These are phyloP conservation scores for Tarenaya hassleriana DNA, from an alignment of 345 rosid genomes.

Conservation along the genomic window DNA sequence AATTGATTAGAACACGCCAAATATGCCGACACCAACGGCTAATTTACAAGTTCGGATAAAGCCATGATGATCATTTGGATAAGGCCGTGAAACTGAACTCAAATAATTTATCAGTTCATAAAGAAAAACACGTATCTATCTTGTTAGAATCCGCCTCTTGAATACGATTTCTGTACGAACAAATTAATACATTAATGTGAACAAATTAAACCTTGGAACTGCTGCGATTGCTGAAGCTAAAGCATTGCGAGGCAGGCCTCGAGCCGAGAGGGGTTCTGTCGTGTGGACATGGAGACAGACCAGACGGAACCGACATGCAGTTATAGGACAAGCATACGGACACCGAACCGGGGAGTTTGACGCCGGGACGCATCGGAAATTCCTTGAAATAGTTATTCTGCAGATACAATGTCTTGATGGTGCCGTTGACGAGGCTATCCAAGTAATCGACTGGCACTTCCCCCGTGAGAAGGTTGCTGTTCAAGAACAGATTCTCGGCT, in stretches of 20 bases:
- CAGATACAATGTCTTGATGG: conserved; percentile 52
- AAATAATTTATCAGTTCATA: too few relatives aligned
- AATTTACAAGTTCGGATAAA: too few relatives aligned
- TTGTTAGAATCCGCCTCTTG: too few relatives aligned
- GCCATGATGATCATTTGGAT: too few relatives aligned
- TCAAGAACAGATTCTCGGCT: conserved; percentile 64
- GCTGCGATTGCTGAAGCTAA: conserved; percentile 35
- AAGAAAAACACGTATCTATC: too few relatives aligned
- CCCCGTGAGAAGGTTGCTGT: conserved; percentile 61
- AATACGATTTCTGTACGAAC: too few relatives aligned
- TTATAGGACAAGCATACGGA: conserved; percentile 74
- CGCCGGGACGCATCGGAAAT: conserved; percentile 43
- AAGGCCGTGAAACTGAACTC: too few relatives aligned
- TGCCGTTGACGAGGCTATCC: conserved; percentile 39
- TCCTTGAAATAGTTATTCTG: conserved; percentile 65
- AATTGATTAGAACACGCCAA: too few relatives aligned
- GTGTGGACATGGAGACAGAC: conserved; percentile 48
- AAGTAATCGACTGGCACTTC: conserved; percentile 55
- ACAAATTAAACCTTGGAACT: conserved; percentile 25
- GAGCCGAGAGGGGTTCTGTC: conserved; percentile 45
- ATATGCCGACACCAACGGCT: too few relatives aligned
- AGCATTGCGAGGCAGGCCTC: conserved; percentile 60
- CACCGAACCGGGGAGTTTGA: conserved; percentile 45
- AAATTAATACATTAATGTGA: too few relatives aligned
- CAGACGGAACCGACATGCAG: conserved; percentile 61